Evolutionary conservation across 345 rosid genomes (phyloP).

Genomic region (Iberis pinnata): DNA sequence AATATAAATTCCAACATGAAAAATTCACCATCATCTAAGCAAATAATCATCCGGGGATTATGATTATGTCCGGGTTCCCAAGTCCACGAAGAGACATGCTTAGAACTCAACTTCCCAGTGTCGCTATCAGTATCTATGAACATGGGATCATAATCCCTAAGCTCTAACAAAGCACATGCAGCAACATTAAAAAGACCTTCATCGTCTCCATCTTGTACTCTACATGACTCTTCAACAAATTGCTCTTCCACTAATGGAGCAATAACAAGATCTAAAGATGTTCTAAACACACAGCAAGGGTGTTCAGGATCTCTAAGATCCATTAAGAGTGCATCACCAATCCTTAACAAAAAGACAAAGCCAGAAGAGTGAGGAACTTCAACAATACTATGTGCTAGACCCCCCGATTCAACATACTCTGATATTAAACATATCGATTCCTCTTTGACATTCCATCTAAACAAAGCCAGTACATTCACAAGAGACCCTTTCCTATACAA

Average conservation of each 20-base stretch:
- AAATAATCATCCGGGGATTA: conserved; percentile 64
- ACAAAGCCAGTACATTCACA: conserved; percentile 58
- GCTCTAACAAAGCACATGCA: conserved; percentile 84
- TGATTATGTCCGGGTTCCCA: conserved; percentile 74
- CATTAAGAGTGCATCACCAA: conserved; percentile 92
- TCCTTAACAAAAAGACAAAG: conserved; percentile 79
- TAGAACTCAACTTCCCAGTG: conserved; percentile 42
- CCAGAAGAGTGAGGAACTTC: conserved; percentile 87
- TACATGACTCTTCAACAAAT: conserved; percentile 66
- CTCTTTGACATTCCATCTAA: conserved; percentile 64
- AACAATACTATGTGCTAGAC: conserved; percentile 62
- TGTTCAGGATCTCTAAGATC: conserved; percentile 79
- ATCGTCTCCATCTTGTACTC: conserved; percentile 80
- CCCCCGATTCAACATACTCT: conserved; percentile 62
- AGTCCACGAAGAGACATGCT: conserved; percentile 77
- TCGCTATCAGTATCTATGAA: conserved; percentile 68
- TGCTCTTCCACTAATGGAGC: conserved; percentile 60
- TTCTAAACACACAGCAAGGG: conserved; percentile 66
- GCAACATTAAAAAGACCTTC: conserved; percentile 93
- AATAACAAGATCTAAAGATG: conserved; percentile 58
- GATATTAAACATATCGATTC: conserved; percentile 48
- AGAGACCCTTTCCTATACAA: conserved; percentile 59
- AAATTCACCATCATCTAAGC: conserved; percentile 83
- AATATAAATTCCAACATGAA: conserved; percentile 62
- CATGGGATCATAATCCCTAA: conserved; percentile 96